Conservation (phyloP, 352 stramenopile species). For the Pythium sukuiense region DNA sequence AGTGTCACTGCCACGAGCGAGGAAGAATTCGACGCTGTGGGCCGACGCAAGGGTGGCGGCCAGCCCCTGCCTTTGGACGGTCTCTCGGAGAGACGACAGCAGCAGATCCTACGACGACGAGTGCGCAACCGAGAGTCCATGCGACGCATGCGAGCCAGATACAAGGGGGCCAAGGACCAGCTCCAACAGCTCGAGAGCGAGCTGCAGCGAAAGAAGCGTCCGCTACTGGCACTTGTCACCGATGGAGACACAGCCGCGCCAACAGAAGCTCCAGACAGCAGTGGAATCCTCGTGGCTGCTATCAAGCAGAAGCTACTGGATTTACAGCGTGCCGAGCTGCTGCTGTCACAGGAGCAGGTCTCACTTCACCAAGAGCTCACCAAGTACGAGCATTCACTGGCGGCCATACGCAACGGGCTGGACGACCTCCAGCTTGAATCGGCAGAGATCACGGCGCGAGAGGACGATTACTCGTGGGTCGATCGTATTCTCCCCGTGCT, state of each 20-base stretch:
- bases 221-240: background rate
- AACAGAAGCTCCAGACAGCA: background rate
- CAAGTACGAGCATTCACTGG: background rate
- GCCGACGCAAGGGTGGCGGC: conserved; percentile 11
- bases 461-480: conserved; percentile 26
- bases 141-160: conserved; percentile 30
- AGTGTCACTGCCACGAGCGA: background rate
- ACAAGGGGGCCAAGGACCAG: conserved; percentile 28
- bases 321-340: conserved; percentile 8
- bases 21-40: background rate
- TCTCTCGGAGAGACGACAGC: conserved; percentile 13
- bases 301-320: conserved; percentile 9
- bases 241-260: background rate
- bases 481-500: conserved; percentile 11
- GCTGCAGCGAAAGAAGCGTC: conserved; percentile 7
- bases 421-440: conserved; percentile 16
- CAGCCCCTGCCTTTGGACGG: conserved; percentile 23
- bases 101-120: conserved; percentile 26
- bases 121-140: conserved; percentile 37
- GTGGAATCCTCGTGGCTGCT: conserved; percentile 1
- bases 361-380: background rate
- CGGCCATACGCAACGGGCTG: background rate
- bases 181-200: conserved; percentile 15
- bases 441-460: background rate
- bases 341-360: conserved; percentile 12